Evolutionary conservation across 1,284 basidiomycete genomes (phyloP), one percentile per base, ranked within the genome.

Genomic region (Rhodotorula sp.): DNA sequence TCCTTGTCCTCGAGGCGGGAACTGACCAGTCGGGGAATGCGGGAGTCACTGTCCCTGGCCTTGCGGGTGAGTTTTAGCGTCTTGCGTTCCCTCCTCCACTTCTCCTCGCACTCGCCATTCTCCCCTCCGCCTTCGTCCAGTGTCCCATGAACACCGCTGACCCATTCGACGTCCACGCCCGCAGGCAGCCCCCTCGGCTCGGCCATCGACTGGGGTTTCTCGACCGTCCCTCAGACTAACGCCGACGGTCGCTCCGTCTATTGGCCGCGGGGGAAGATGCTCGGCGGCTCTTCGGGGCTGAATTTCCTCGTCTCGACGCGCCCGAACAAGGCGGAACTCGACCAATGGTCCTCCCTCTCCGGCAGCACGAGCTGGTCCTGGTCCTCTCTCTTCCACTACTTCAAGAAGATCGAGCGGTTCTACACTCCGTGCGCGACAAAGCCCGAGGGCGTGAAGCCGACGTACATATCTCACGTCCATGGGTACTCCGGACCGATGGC

Each of bases 391-490:
- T 84, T 83, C 67, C 77, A 77, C 5, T 81, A 68, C 9, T 84
- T 86, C 81, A 87, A 87, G 80, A 84, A 60, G 65, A 77, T 77
- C 56, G 75, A 79, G 64, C 77, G 74, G 22, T 77, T 75, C 73
- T 74, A 74, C 51, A 69, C 69, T 57, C 68, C 70, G 20, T 76
- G 75, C 1, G 81, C 80, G 78, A 81, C 79, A 74, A 81, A 78
- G 75, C 52, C 62, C 24, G 61, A 46, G 78, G 74, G 76, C 79
- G 20, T 82, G 83, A 44, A 7, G 40, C 75, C 80, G 72, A 37
- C 83, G 78, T 75, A 81, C 81, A 16, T n/a, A n/a, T n/a, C n/a
- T n/a, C n/a, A n/a, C n/a, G 18, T 30, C 44, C 18, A 22, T 40
- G 59, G 59, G 40, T 62, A 50, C 30, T 59, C 60, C 0, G 80